Percentiles rank a stretch among this genome's conserved stretches.
Conservation (phyloP, 129 eudicot genomes). For the Arctium lappa region DNA sequence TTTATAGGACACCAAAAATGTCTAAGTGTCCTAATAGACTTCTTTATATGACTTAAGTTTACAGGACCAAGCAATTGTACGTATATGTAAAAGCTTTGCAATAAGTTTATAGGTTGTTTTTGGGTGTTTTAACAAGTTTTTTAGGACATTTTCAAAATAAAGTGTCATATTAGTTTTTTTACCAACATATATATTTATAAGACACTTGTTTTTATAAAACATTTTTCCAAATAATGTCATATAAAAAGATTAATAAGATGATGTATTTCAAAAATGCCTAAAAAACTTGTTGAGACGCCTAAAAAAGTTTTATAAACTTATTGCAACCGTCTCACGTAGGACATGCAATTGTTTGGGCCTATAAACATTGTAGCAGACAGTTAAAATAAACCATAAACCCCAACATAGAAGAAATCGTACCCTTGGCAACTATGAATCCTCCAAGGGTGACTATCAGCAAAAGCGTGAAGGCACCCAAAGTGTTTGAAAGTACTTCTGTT, state of each 20-base stretch:
- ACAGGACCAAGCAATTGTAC: not conserved
- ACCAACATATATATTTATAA: not conserved
- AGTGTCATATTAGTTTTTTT: not conserved
- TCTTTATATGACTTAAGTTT: not conserved
- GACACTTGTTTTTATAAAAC: not conserved
- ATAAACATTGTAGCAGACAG: not conserved
- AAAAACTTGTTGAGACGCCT: not conserved
- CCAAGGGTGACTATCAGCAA: conserved; percentile 34
- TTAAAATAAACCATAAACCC: not conserved
- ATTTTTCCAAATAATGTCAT: not conserved
- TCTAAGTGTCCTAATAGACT: not conserved
- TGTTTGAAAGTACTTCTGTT: conserved; percentile 34
- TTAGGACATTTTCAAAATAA: not conserved
- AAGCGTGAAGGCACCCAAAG: conserved; percentile 34
- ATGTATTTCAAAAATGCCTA: not conserved
- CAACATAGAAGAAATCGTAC: conserved; percentile 11
- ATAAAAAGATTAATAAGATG: not conserved
- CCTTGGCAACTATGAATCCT: conserved; percentile 38
- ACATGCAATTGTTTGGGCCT: not conserved
- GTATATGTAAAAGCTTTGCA: not conserved
- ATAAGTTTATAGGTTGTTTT: not conserved
- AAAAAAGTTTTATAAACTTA: not conserved
- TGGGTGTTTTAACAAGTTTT: not conserved
- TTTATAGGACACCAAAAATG: not conserved
- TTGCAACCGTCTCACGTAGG: not conserved